Evolutionary conservation across 768 basidiomycete species (phyloP).

Genomic region (Boletellus emodensis): DNA sequence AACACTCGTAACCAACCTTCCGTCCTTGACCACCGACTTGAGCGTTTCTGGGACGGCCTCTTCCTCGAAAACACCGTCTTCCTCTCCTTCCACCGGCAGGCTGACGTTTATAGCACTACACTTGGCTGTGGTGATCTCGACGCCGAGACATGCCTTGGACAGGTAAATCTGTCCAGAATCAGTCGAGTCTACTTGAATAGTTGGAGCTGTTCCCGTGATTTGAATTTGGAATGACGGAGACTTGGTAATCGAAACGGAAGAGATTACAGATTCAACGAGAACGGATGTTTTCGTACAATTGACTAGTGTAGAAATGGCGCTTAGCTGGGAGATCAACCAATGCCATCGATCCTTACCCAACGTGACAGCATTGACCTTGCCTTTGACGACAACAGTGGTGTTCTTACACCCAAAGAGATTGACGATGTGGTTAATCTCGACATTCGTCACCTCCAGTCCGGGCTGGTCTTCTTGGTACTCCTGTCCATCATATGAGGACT

Average conservation of each 20-base stretch:
- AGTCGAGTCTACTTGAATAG: constrained; percentile 89
- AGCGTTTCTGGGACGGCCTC: constrained; percentile 94
- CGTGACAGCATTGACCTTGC: constrained; percentile 93
- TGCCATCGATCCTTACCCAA: constrained; percentile 49
- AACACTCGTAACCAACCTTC: constrained; percentile 83
- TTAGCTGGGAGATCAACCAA: constrained; percentile 2
- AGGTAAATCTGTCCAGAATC: constrained; percentile 96
- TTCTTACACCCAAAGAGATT: constrained; percentile 92
- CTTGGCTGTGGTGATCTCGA: constrained; percentile 92
- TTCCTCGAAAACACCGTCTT: constrained; percentile 90
- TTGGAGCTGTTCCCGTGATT: constrained; percentile 85
- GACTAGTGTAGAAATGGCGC: constrained; percentile 42
- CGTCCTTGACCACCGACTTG: constrained; percentile 73
- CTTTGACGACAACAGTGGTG: constrained; percentile 75
- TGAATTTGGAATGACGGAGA: constrained; percentile 94
- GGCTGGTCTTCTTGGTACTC: constrained; percentile 89
- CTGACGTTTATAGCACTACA: constrained; percentile 91
- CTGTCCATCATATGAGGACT: constrained; percentile 37
- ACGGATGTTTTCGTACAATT: constrained; percentile 86
- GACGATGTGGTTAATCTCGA: constrained; percentile 75
- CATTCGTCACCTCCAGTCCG: constrained; percentile 67
- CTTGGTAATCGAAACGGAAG: constrained; percentile 80
- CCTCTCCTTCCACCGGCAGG: constrained; percentile 80
- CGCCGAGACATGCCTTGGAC: constrained; percentile 71
- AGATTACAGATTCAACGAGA: constrained; percentile 90